Base-by-base conservation (phyloP, 352 stramenopile species). In the Plasmopara halstedii region DNA sequence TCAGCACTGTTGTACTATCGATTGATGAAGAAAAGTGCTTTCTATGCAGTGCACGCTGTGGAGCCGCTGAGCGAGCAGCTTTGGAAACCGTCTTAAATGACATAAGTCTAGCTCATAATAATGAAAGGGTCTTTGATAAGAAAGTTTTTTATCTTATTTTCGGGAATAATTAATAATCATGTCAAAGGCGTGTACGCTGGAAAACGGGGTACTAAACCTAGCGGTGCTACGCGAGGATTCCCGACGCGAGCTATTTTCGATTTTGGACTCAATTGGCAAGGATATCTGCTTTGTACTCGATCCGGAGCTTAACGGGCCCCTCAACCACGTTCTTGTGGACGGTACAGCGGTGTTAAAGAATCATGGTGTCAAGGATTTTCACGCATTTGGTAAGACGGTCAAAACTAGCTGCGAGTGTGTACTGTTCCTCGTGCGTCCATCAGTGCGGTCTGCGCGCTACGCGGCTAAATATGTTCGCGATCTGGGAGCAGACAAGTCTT, bases 241-340 rank as follows among this genome's bases (percentile, higher is more conserved):
- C 34, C 76, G 79, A 21, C 79, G 78, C 37, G 80, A 90, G 60
- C 67, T 94, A 31, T 89, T 88, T 53, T 81, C 72, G 19, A 88
- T 95, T 51, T 58, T 93, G 41, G 80, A 90, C 58, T 77, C 61
- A 3, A 82, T 85, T 42, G 83, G 83, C 39, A 92, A 89, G 59
- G 85, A 95, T 51, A 84, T 93, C 38, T 87, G 73, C 60, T 77
- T 95, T 50, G 79, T 95, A 50, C 51, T 95, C 44, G 83, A 95
- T 53, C 73, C 78, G 25, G 74, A 85, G 23, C 62, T 95, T 11
- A 88, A 71, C 42, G 79, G 81, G 0, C 78, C 83, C 39, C 66
- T 95, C 21, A 84, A 86, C 43, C 82, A 95, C 54, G 76, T 95
- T 42, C 72, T 95, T 4, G 76, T 90, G 39, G 85, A 94, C 48